Conservation (phyloP, 345 rosid species). For the Eucalyptus virginea region DNA sequence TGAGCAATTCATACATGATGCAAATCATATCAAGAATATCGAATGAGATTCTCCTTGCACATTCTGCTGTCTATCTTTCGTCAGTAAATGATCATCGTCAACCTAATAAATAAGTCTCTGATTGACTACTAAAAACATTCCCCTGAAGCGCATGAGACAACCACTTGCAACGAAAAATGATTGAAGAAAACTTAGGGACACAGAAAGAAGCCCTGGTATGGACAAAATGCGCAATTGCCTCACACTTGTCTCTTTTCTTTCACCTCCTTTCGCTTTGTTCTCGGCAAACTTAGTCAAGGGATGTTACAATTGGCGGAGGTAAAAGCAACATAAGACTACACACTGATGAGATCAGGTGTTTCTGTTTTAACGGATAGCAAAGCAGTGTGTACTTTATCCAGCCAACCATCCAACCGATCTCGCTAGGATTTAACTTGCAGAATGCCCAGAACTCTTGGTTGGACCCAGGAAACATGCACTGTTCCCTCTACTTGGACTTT, state of each 20-base stretch:
- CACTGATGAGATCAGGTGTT: constrained; percentile 81
- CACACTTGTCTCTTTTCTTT: not conserved
- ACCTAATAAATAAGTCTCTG: too few relatives aligned
- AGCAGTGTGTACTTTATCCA: constrained; percentile 1
- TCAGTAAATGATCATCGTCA: too few relatives aligned
- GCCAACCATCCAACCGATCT: constrained; percentile 68
- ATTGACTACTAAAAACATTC: too few relatives aligned
- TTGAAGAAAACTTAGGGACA: too few relatives aligned
- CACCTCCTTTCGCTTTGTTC: not conserved
- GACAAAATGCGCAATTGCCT: not conserved
- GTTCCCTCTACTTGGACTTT: not conserved
- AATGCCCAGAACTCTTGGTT: constrained; percentile 53
- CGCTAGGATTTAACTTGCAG: constrained; percentile 76
- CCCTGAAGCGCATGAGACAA: fast-evolving
- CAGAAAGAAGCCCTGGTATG: too few relatives aligned
- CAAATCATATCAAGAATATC: not conserved
- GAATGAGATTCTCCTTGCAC: too few relatives aligned
- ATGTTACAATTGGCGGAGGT: not conserved
- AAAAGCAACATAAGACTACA: constrained; percentile 3
- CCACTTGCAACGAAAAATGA: too few relatives aligned
- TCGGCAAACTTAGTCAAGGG: not conserved
- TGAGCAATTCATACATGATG: not conserved
- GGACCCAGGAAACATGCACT: too few relatives aligned
- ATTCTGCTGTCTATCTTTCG: fast-evolving
- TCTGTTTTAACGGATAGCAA: constrained; percentile 72